Base-by-base conservation (phyloP, 192 early-diverging fungal genomes). In the Physocladia obscura region DNA sequence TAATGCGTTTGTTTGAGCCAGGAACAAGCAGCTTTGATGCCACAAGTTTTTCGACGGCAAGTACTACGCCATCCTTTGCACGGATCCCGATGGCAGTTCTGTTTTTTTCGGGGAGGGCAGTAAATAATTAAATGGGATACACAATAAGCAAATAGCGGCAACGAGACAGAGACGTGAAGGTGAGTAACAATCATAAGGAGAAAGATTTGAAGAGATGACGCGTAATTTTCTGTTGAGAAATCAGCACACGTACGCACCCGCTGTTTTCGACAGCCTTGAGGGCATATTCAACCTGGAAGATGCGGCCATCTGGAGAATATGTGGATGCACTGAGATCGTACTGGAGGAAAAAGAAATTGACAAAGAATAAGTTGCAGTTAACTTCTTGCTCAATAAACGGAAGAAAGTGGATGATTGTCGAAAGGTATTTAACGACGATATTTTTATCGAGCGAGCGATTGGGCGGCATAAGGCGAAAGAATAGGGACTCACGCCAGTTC, bases 221-320 rank as follows among this genome's bases (percentile, higher is more conserved):
- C 13, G 11, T 56, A n/a, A 56, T 29, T 15, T 26, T n/a, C 15
- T 11, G 17, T 56, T 22, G 22, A 15, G n/a, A n/a, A n/a, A n/a
- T n/a, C n/a, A n/a, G n/a, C n/a, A n/a, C n/a, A n/a, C n/a, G n/a
- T 22, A 24, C 62, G 22, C 82, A 94, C 92, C 97, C 96, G 79
- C 93, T 94, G 86, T 98, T 97, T 71, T 99, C 96, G 11, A 98
- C 96, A 38, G 97, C 96, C 78, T 98, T 98, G 65, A 85, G 77
- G 35, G 97, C 97, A 75, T 99, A 99, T 83, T 99, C 97, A 38
- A 98, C 92, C 82, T 99, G 97, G 83, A 97, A 99, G 67, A 99
- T 90, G 58, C 96, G 90, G 59, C 97, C 97, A 80, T 99, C 97
- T 34, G 96, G 96, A 35, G 97, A 97, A 77, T 99, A 99, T 32